Evolutionary conservation across 805 yeast genomes (phyloP).

Genomic region (Kodamaea neixiangensis): DNA sequence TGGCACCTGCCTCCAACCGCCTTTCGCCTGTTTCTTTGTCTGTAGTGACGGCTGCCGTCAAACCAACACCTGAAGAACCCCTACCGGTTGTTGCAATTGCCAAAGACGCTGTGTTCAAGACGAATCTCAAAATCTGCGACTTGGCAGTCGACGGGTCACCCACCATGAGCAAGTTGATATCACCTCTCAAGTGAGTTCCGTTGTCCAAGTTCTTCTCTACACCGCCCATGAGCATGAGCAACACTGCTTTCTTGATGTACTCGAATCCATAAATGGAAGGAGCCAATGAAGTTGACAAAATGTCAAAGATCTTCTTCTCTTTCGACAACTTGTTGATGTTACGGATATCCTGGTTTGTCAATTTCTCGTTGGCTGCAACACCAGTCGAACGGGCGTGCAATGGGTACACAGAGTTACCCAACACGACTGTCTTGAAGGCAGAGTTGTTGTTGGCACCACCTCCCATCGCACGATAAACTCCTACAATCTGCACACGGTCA

Average conservation of each 20-base stretch:
- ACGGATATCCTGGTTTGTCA: constrained; percentile 82
- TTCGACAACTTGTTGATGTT: constrained; percentile 80
- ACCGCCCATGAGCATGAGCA: constrained; percentile 91
- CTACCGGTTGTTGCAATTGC: constrained; percentile 99
- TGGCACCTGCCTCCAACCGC: constrained; percentile 97
- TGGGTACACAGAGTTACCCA: constrained; percentile 89
- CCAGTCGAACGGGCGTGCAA: constrained; percentile 86
- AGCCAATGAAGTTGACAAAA: constrained; percentile 83
- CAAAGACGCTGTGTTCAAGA: constrained; percentile 88
- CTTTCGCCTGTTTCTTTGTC: constrained; percentile 98
- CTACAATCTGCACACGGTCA: constrained; percentile 91
- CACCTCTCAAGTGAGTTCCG: constrained; percentile 98
- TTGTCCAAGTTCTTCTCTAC: constrained; percentile 89
- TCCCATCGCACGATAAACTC: constrained; percentile 90
- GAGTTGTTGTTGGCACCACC: constrained; percentile 61
- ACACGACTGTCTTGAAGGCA: constrained; percentile 76
- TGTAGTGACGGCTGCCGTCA: constrained; percentile 96
- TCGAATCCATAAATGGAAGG: constrained; percentile 96
- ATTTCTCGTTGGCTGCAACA: constrained; percentile 65
- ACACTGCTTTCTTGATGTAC: constrained; percentile 84
- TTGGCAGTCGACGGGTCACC: constrained; percentile 99
- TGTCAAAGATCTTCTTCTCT: constrained; percentile 70
- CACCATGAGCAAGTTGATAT: constrained; percentile 91
- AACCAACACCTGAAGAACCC: constrained; percentile 99
- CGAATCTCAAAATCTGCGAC: constrained; percentile 92